A percentile compares a stretch with the other conserved stretches of the same genome.
Conservation (phyloP, 805 yeast genomes). For the Phaffomyces antillensis region DNA sequence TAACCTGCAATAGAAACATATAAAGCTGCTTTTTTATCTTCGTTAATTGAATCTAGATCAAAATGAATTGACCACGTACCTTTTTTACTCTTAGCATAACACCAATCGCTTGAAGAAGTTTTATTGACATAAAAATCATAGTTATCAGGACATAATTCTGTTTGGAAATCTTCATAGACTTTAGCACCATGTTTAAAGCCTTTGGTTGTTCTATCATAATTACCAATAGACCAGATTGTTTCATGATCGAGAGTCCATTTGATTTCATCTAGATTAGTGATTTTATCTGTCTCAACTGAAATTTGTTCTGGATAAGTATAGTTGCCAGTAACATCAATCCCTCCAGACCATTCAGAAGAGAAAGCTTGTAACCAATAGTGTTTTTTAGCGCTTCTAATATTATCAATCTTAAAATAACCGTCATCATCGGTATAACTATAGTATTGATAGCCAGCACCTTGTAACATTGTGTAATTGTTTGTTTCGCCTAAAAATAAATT, state of each 20-base stretch:
- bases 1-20: conserved; percentile 3
- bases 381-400: background rate
- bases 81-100: conserved; percentile 1
- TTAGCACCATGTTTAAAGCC: conserved; percentile 2
- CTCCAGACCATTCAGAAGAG: conserved; percentile 3
- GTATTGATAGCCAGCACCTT: conserved; percentile 4
- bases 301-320: conserved; percentile 1
- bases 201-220: conserved; percentile 2
- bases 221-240: conserved; percentile 3
- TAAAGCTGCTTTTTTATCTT: background rate
- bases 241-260: conserved; percentile 1
- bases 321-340: conserved; percentile 3
- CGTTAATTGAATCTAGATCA: background rate
- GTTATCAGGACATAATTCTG: conserved; percentile 1
- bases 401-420: background rate
- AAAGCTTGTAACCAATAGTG: conserved; percentile 2
- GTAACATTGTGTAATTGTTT: conserved; percentile 2
- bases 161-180: conserved; percentile 3
- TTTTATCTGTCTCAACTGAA: background rate
- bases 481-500: conserved; percentile 1
- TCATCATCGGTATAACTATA: conserved; percentile 4
- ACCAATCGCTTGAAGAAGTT: background rate
- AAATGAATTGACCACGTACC: conserved; percentile 2
- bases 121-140: conserved; percentile 1
- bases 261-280: background rate